Percentiles rank a stretch among this genome's conserved stretches.
Conservation (phyloP, 148 eudicot genomes). For the Drosera capensis region DNA sequence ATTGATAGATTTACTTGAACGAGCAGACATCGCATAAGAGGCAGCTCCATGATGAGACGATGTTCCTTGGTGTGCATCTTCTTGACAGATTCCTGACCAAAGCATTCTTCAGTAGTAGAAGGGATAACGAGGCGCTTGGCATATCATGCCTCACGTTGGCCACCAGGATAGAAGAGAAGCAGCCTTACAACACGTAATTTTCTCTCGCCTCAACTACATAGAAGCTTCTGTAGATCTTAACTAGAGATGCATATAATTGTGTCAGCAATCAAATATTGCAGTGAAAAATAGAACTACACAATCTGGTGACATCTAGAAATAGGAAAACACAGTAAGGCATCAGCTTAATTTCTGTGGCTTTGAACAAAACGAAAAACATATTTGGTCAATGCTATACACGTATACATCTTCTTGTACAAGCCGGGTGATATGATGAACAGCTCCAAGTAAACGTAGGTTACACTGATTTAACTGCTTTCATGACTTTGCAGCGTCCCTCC, state of each 20-base stretch:
- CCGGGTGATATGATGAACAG: no score
- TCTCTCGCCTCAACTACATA: no score
- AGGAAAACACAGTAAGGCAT: no score
- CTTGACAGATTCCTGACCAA: constrained; percentile 73
- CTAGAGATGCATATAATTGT: no score
- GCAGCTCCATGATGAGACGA: constrained; percentile 64
- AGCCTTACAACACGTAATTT: constrained; percentile 68
- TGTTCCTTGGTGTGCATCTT: constrained; percentile 65
- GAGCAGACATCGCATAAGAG: constrained; percentile 48
- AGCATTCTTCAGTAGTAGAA: constrained; percentile 58
- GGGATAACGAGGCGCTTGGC: constrained; percentile 70
- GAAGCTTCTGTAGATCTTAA: no score
- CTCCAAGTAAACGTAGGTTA: neutral
- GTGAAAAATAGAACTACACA: no score
- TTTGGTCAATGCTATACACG: no score
- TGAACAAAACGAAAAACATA: no score
- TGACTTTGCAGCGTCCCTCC: constrained; percentile 40
- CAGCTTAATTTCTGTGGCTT: no score
- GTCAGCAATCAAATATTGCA: neutral
- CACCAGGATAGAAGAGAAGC: constrained; percentile 87
- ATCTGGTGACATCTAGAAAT: no score
- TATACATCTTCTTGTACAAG: no score
- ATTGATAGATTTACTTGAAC: constrained; percentile 1
- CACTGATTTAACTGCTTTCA: neutral
- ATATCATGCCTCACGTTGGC: constrained; percentile 89